Evolutionary conservation across 768 basidiomycete species (phyloP), one percentile per base, ranked within the genome.

Genomic region (Kondoa subrosea): DNA sequence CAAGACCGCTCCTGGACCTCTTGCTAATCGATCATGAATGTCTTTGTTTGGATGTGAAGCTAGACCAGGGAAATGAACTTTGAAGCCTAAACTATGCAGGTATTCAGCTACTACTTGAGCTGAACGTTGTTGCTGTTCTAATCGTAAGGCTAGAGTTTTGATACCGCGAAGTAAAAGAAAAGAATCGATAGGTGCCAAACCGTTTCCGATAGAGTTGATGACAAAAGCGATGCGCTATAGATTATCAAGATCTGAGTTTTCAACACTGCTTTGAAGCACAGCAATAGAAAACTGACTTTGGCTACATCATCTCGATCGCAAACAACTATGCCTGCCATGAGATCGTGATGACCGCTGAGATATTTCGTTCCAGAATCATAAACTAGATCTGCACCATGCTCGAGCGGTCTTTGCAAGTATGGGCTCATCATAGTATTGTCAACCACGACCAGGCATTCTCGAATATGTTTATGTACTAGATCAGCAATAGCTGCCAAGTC

Each of bases 351-450:
- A 4, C 95, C 95, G 67, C 88, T 91, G 59, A 99, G 82, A 77
- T 97, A 97, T 76, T 99, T 99, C 27, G 95, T 97, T 12, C 86
- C 95, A 68, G 90, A 92, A 77, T 99, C 95, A 74, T 99, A 99
- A 8, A 96, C 92, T 66, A 99, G 85, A 76, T 99, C 95, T 61
- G 89, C 89, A 17, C 93, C 95, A 64, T 95, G 87, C 74, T 97
- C 91, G 40, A 97, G 83, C 14, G 95, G 95, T 67, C 92, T 80
- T 76, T 93, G 91, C 4, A 97, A 81, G 78, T 96, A 97, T 17
- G 95, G 93, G 75, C 91, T 95, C 93, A 97, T 96, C 95, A 97
- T 97, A 69, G 95, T 97, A 76, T 99, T 97, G 77, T 97, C 95
- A 26, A 91, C 90, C 40, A 92, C 87, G 65, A 92, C 79, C 72